Conservation (phyloP, 1,139 yeast species). For the Debaryomycetaceae sp. region DNA sequence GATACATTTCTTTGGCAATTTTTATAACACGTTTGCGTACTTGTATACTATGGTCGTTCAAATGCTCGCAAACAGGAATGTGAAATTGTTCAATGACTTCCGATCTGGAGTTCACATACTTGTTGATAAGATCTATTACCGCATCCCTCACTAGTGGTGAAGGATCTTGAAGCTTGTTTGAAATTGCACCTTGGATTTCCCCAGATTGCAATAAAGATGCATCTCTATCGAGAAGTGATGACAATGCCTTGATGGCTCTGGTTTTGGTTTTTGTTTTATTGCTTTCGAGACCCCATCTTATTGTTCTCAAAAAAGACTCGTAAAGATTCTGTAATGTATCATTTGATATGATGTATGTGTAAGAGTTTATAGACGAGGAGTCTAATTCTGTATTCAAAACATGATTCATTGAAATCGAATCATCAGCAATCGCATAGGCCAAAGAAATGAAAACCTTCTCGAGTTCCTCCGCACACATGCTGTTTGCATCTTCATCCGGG, state of each 20-base stretch:
- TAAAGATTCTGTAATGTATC: conserved; percentile 41
- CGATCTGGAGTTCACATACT: conserved; percentile 44
- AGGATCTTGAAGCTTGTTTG: conserved; percentile 50
- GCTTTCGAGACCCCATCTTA: conserved; percentile 48
- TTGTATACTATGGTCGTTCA: conserved; percentile 57
- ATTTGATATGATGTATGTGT: conserved; percentile 16
- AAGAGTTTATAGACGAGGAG: conserved; percentile 8
- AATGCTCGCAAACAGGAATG: conserved; percentile 45
- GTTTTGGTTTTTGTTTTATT: conserved; percentile 59
- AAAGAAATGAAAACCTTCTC: conserved; percentile 4
- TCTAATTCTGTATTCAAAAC: conserved; percentile 11
- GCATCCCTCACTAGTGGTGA: conserved; percentile 78
- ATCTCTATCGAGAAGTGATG: conserved; percentile 45
- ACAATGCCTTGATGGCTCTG: conserved; percentile 58
- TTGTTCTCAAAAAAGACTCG: conserved; percentile 49
- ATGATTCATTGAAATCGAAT: conserved; percentile 7
- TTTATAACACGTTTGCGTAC: conserved; percentile 64
- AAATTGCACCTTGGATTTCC: conserved; percentile 50
- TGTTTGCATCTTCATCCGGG: conserved; percentile 2
- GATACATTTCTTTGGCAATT: conserved; percentile 49
- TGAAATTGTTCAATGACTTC: conserved; percentile 47
- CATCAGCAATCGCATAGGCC: conserved; percentile 8
- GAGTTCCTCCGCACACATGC: not conserved
- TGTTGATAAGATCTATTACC: conserved; percentile 61
- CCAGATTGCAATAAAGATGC: conserved; percentile 47